A percentile compares a stretch with the other conserved stretches of the same genome.
phyloP scores from a whole-genome alignment of 345 rosid species.

The Hibiscus mutabilis region DNA sequence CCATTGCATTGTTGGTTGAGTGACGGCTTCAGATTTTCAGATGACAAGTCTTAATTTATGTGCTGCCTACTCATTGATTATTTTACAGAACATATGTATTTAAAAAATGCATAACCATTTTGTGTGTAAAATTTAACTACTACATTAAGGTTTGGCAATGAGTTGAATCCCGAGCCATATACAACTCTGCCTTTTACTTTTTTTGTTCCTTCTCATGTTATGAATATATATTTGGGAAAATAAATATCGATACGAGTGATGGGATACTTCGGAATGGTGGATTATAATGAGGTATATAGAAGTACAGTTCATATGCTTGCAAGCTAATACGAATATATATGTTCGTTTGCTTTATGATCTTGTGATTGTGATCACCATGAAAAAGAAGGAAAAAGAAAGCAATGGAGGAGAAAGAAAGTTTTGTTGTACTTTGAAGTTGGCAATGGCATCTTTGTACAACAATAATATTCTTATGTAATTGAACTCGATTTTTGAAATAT shows the following conservation, averaged over 20 bases:
- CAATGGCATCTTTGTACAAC: neutral
- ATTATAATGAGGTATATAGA: neutral
- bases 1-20: constrained; percentile 7
- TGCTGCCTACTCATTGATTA: neutral
- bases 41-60: constrained; percentile 20
- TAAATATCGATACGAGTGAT: no score
- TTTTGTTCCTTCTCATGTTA: neutral
- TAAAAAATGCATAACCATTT: constrained; percentile 11
- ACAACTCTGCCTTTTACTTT: neutral
- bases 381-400: neutral
- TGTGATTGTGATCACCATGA: neutral
- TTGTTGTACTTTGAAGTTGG: neutral
- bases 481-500: neutral
- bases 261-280: neutral
- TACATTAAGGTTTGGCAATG: neutral
- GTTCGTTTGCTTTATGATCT: neutral
- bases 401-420: neutral
- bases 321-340: neutral
- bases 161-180: neutral
- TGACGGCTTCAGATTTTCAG: constrained; percentile 16
- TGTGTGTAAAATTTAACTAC: constrained; percentile 9
- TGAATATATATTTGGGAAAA: no score
- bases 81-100: constrained; percentile 2
- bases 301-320: neutral
- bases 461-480: neutral